A percentile compares a stretch with the other conserved stretches of the same genome.
Conservation (phyloP, 2,329 filamentous ascomycete genomes). For the Lithohypha guttulata region DNA sequence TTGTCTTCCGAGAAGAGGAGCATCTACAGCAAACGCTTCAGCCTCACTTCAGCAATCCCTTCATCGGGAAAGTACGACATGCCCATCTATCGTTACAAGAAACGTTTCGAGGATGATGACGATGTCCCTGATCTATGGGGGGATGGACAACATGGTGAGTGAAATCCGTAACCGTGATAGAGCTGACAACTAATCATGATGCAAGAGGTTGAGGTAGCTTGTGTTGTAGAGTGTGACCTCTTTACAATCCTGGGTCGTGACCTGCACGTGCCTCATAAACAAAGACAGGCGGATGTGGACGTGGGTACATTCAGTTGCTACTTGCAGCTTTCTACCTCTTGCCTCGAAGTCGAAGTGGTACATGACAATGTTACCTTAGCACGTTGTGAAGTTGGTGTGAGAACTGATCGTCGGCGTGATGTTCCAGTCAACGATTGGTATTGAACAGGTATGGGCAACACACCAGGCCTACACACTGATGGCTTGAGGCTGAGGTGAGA, state of each 20-base stretch:
- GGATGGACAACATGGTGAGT: not conserved
- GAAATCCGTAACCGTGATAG: not conserved
- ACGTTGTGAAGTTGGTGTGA: not conserved
- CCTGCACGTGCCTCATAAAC: not conserved
- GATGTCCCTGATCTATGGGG: not conserved
- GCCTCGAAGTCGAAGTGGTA: not conserved
- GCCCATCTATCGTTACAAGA: not conserved
- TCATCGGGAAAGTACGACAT: not conserved
- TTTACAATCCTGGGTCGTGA: not conserved
- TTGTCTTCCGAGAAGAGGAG: not conserved
- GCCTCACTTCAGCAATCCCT: not conserved
- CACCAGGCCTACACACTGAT: too few species aligned
- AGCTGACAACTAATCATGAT: not conserved
- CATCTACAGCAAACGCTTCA: not conserved
- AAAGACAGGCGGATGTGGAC: not conserved
- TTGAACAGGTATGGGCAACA: not conserved
- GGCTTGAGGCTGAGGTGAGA: too few species aligned
- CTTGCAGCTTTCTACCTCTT: not conserved
- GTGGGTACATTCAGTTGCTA: not conserved
- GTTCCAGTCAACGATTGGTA: not conserved
- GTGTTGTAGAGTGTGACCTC: conserved; percentile 1
- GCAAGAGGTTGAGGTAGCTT: not conserved
- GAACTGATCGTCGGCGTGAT: not conserved
- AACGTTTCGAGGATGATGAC: conserved; percentile 2
- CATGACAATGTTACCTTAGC: not conserved